Evolutionary conservation across 768 basidiomycete genomes (phyloP), one percentile per base, ranked within the genome.

Genomic region (Trametes cinnabarina): DNA sequence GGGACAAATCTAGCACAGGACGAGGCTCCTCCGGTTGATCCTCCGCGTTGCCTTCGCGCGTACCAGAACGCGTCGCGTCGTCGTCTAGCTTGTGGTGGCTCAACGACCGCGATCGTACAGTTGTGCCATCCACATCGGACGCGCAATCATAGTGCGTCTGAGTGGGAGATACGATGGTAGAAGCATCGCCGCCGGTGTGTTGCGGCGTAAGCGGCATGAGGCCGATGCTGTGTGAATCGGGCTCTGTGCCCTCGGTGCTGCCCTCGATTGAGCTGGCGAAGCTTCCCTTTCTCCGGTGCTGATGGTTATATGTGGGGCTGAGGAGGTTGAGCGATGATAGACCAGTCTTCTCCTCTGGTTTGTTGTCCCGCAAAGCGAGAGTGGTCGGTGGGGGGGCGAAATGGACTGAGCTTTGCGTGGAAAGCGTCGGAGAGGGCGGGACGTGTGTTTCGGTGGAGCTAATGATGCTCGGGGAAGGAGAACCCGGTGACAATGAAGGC

Each of bases 351-450:
- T 79, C 79, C 20, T 87, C 80, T 0, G 88, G 90, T 39, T 80
- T 78, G 65, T 91, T 92, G 41, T 86, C 82, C 35, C 91, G 83
- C 46, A 93, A 68, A 3, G 79, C 77, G 3, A 83, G 73, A 7
- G 84, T 74, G 3, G 82, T 79, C 4, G 49, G 39, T 5, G 28
- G n/a, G 4, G 30, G 25, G 14, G 67, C 71, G 58, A 87, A 90
- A 32, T 84, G 81, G 0, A 82, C 78, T 0, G 83, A 83, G 3
- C 87, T 67, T 30, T 47, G 61, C 3, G 77, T 81, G 0, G 91
- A 90, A 10, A 90, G 77, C 0, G 90, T 91, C 1, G 90, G 91
- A 0, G 90, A 92, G 0, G 90, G 89, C 0, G 90, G 90, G 71
- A 79, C 22, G 74, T 73, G 44, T 30, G 41, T 66, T 35, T 79